Conservation (phyloP, 2,329 filamentous ascomycete species). For the Blastomyces silverae region DNA sequence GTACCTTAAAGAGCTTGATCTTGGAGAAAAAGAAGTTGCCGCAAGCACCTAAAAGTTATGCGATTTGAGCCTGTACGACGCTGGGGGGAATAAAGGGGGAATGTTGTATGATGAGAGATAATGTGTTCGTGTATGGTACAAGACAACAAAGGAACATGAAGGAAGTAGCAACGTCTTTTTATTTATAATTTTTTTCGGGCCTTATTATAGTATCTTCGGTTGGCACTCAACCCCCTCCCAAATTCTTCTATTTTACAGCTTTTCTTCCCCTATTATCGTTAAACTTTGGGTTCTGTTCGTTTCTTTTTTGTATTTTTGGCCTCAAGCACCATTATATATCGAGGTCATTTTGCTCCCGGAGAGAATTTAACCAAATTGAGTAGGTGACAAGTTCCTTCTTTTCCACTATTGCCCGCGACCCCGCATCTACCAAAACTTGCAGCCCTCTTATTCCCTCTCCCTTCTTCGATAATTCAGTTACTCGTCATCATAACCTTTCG, state of each 20-base stretch:
- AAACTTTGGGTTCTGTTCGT: not conserved
- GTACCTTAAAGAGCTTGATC: not conserved
- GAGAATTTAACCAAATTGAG: not conserved
- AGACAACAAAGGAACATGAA: not conserved
- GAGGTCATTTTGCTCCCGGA: not conserved
- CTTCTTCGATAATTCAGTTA: conserved; percentile 20
- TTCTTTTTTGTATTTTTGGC: not conserved
- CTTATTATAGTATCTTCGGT: not conserved
- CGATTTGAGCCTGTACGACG: not conserved
- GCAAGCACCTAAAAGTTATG: not conserved
- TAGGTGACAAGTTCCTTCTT: not conserved
- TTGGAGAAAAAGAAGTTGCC: not conserved
- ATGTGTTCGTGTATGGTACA: conserved; percentile 2
- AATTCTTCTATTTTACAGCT: not conserved
- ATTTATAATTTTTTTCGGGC: not conserved
- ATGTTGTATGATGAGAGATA: not conserved
- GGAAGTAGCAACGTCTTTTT: not conserved
- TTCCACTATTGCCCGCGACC: not conserved
- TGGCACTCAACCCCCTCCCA: not conserved
- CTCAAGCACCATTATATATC: not conserved
- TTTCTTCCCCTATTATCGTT: not conserved
- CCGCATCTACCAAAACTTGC: too few species aligned
- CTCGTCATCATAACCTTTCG: conserved; percentile 44
- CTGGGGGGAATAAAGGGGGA: not conserved
- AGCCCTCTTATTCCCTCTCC: too few species aligned